phyloP scores from a whole-genome alignment of 495 filamentous ascomycete genomes.

The Penicillium paxilli region DNA sequence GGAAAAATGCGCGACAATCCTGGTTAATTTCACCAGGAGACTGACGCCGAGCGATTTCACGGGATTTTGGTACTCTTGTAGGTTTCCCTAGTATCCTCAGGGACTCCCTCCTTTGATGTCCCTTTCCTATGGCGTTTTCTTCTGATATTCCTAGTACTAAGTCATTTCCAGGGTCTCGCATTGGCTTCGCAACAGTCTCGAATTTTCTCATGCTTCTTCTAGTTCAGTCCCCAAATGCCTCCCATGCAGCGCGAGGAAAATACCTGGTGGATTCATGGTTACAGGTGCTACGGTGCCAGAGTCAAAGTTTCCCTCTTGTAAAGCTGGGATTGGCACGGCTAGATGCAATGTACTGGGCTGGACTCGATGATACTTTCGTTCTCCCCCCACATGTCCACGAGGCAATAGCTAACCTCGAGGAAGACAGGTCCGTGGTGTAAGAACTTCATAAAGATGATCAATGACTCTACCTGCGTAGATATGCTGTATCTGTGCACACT shows the following conservation, averaged over 20 bases:
- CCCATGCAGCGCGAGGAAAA: constrained; percentile 30
- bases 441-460: background rate
- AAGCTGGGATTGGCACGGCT: constrained; percentile 33
- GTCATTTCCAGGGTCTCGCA: constrained; percentile 36
- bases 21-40: constrained; percentile 31
- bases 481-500: no score
- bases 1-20: constrained; percentile 34
- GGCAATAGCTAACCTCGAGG: constrained; percentile 7
- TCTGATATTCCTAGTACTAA: background rate
- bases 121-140: background rate
- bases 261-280: constrained; percentile 36
- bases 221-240: constrained; percentile 33
- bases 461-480: background rate
- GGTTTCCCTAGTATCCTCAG: background rate
- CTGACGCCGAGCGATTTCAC: constrained; percentile 33
- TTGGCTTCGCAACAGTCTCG: constrained; percentile 37
- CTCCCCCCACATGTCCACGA: constrained; percentile 31
- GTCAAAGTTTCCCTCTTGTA: constrained; percentile 30
- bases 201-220: constrained; percentile 38
- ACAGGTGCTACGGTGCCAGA: constrained; percentile 31
- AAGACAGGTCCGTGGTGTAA: background rate
- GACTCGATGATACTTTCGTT: constrained; percentile 25
- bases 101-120: background rate
- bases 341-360: constrained; percentile 31
- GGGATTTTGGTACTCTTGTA: constrained; percentile 41